Percentiles rank a stretch among this genome's conserved stretches.
Evolutionary conservation across 371 early-diverging fungal genomes (phyloP).

Genomic region (Syncephalastrum monosporum): DNA sequence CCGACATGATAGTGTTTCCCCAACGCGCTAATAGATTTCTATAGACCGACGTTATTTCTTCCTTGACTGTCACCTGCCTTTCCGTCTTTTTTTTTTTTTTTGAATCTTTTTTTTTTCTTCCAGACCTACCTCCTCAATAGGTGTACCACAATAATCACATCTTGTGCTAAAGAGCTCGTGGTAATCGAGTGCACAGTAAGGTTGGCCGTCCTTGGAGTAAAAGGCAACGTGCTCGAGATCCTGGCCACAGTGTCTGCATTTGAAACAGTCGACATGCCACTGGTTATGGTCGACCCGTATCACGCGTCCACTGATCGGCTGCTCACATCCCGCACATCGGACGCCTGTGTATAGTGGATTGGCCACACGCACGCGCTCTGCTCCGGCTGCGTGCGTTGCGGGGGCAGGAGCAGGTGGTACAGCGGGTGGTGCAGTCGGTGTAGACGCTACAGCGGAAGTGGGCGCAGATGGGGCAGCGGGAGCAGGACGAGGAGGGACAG

Average conservation of each 20-base stretch:
- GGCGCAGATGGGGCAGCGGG: slow-evolving; percentile 3
- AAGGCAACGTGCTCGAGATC: slow-evolving; percentile 62
- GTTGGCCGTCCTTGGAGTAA: slow-evolving; percentile 60
- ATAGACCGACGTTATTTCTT: neutral
- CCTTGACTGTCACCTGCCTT: too few relatives aligned
- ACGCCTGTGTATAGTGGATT: slow-evolving; percentile 21
- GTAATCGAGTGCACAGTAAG: slow-evolving; percentile 64
- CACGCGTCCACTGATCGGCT: slow-evolving; percentile 51
- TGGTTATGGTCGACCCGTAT: slow-evolving; percentile 64
- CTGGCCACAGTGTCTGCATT: slow-evolving; percentile 64
- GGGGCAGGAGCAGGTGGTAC: slow-evolving; percentile 5
- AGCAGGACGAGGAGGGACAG: neutral
- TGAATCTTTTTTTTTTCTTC: too few relatives aligned
- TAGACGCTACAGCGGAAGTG: slow-evolving; percentile 1
- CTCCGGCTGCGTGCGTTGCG: neutral
- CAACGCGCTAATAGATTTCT: slow-evolving; percentile 61
- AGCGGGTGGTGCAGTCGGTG: slow-evolving; percentile 4
- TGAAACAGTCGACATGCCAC: slow-evolving; percentile 77
- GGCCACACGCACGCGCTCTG: slow-evolving; percentile 15
- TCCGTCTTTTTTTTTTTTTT: too few relatives aligned
- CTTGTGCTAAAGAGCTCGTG: slow-evolving; percentile 67
- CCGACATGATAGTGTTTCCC: slow-evolving; percentile 72
- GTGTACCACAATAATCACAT: slow-evolving; percentile 65
- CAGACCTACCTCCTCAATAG: slow-evolving; percentile 59
- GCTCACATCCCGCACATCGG: slow-evolving; percentile 53